A percentile compares a stretch with the other conserved stretches of the same genome.
These are phyloP conservation scores for Thielaviopsis populi DNA, from an alignment of 2,329 filamentous ascomycete species.

Conservation along the genomic window DNA sequence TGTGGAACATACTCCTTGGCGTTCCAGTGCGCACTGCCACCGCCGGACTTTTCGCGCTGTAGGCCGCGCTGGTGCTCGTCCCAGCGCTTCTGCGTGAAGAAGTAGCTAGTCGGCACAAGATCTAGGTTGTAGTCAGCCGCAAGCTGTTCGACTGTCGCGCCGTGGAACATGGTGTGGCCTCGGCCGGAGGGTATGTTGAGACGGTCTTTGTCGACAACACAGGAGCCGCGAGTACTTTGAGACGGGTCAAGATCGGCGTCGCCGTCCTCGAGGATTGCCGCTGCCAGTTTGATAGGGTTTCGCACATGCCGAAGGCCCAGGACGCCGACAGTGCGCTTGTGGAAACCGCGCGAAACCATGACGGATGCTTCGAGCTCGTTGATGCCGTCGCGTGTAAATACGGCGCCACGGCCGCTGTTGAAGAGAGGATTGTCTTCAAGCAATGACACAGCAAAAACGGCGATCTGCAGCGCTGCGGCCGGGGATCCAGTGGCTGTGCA, in stretches of 20 bases:
- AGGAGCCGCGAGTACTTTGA: constrained; percentile 20
- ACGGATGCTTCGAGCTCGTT: constrained; percentile 79
- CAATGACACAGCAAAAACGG: constrained; percentile 57
- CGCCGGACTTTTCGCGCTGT: constrained; percentile 32
- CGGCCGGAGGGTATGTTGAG: constrained; percentile 42
- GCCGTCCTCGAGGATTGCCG: constrained; percentile 52
- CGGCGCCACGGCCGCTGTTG: constrained; percentile 71
- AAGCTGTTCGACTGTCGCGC: constrained; percentile 51
- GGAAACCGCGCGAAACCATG: constrained; percentile 60
- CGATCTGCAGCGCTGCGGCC: constrained; percentile 54
- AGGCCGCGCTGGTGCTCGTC: constrained; percentile 55
- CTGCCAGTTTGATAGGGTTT: constrained; percentile 64
- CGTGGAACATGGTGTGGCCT: constrained; percentile 56
- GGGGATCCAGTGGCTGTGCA: constrained; percentile 15
- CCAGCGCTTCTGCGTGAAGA: constrained; percentile 65
- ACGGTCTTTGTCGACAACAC: not conserved
- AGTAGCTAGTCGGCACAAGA: constrained; percentile 55
- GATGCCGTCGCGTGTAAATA: constrained; percentile 68
- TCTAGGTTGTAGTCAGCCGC: constrained; percentile 55
- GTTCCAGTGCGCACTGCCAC: constrained; percentile 38
- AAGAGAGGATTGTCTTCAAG: constrained; percentile 72
- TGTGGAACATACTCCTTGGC: constrained; percentile 56
- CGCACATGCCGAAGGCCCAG: constrained; percentile 59
- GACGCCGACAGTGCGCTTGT: constrained; percentile 65
- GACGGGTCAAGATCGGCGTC: constrained; percentile 40